Conservation (phyloP, 768 basidiomycete genomes). For the Leucocoprinus leucothites region DNA sequence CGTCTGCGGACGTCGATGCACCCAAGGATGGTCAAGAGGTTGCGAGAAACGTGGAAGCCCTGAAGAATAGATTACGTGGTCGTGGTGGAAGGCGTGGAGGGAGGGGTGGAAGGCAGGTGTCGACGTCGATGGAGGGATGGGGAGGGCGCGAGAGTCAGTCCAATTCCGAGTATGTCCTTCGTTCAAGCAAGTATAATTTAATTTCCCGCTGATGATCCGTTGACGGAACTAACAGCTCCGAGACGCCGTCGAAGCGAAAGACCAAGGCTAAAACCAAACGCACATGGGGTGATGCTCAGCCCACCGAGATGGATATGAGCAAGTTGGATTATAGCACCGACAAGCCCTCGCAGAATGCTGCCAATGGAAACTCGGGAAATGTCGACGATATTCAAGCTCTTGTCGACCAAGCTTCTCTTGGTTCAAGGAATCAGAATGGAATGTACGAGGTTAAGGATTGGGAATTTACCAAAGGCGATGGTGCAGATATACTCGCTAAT, state of each 20-base stretch:
- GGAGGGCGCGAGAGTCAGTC: conserved; percentile 50
- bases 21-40: conserved; percentile 86
- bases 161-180: conserved; percentile 63
- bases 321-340: conserved; percentile 84
- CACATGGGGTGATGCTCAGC: conserved; percentile 87
- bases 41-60: conserved; percentile 84
- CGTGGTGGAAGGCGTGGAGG: conserved; percentile 61
- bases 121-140: conserved; percentile 42
- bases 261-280: conserved; percentile 70
- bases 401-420: conserved; percentile 72
- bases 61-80: conserved; percentile 82
- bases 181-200: not conserved
- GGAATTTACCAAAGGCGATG: conserved; percentile 60
- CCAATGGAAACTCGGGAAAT: conserved; percentile 26
- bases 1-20: conserved; percentile 35
- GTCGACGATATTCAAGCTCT: conserved; percentile 55
- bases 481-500: conserved; percentile 51
- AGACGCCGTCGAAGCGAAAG: conserved; percentile 59
- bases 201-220: not conserved
- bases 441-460: conserved; percentile 70
- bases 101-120: conserved; percentile 44
- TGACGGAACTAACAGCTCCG: conserved; percentile 43
- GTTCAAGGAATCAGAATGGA: conserved; percentile 71
- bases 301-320: conserved; percentile 87
- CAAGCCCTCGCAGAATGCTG: conserved; percentile 33